phyloP scores from a whole-genome alignment of 2,329 filamentous ascomycete genomes.

The Nigrospora oryzae region DNA sequence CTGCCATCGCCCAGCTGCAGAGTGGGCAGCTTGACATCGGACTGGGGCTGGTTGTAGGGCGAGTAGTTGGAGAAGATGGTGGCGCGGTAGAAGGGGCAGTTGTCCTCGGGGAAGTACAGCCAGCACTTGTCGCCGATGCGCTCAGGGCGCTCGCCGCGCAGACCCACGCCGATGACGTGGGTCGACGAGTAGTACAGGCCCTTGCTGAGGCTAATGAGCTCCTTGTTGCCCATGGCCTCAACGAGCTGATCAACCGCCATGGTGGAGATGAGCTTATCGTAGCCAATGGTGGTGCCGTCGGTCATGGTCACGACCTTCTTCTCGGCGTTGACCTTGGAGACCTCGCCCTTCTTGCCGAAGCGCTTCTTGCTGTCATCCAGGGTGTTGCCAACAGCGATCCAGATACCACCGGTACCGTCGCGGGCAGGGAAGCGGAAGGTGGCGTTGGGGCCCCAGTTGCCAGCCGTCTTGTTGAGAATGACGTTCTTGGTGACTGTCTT shows the following conservation, averaged over 20 bases:
- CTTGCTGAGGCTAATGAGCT: slow-evolving; percentile 77
- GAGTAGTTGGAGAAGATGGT: slow-evolving; percentile 99
- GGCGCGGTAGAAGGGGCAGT: slow-evolving; percentile 98
- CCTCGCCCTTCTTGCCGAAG: slow-evolving; percentile 77
- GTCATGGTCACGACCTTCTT: slow-evolving; percentile 74
- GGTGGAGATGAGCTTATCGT: slow-evolving; percentile 88
- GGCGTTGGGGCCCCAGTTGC: slow-evolving; percentile 96
- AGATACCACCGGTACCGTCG: slow-evolving; percentile 96
- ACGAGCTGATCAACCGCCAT: slow-evolving; percentile 91
- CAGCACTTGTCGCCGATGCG: slow-evolving; percentile 99
- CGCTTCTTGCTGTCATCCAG: slow-evolving; percentile 85
- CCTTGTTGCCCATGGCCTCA: slow-evolving; percentile 78
- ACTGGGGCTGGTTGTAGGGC: slow-evolving; percentile 88
- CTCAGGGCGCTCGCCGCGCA: slow-evolving; percentile 85
- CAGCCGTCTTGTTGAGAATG: slow-evolving; percentile 90
- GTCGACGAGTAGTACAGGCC: slow-evolving; percentile 94
- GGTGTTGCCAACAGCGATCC: slow-evolving; percentile 93
- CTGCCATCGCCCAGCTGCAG: slow-evolving; percentile 78
- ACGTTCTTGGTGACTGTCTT: slow-evolving; percentile 92
- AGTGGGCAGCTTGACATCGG: slow-evolving; percentile 77
- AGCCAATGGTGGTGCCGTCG: slow-evolving; percentile 82
- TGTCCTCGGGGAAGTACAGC: slow-evolving; percentile 98
- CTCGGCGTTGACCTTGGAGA: slow-evolving; percentile 79
- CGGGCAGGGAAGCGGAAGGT: slow-evolving; percentile 97
- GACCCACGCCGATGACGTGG: slow-evolving; percentile 92